Conservation (phyloP, 495 filamentous ascomycete genomes). For the Penicillium lagena region DNA sequence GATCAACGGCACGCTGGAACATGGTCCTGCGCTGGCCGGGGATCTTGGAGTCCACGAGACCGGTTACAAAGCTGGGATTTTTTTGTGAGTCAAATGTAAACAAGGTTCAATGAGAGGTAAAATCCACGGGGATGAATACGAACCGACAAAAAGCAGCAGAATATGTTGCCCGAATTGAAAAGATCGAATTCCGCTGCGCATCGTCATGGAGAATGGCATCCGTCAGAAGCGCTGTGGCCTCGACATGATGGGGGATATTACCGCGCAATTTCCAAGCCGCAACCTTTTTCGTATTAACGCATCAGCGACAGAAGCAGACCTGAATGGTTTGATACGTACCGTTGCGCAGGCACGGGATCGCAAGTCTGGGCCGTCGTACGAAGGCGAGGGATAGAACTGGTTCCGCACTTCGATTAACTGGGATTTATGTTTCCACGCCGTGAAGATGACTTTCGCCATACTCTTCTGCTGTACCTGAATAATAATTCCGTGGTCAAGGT, state of each 20-base stretch:
- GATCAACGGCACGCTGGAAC: slow-evolving; percentile 69
- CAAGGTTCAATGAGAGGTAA: background rate
- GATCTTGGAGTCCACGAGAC: slow-evolving; percentile 71
- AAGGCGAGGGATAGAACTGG: slow-evolving; percentile 54
- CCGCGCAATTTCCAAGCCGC: slow-evolving; percentile 58
- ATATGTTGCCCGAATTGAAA: slow-evolving; percentile 51
- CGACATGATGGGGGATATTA: slow-evolving; percentile 72
- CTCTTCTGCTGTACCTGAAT: background rate
- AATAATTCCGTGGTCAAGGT: background rate
- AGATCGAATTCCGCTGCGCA: slow-evolving; percentile 41
- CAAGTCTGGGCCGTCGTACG: slow-evolving; percentile 29
- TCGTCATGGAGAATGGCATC: slow-evolving; percentile 68
- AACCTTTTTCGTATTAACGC: slow-evolving; percentile 26
- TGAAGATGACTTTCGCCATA: slow-evolving; percentile 74
- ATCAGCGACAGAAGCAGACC: background rate
- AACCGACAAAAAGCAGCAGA: slow-evolving; percentile 56
- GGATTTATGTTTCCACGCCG: slow-evolving; percentile 64
- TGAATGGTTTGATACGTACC: slow-evolving; percentile 25
- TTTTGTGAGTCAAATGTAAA: background rate
- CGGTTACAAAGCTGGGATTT: slow-evolving; percentile 74
- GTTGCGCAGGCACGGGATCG: slow-evolving; percentile 39
- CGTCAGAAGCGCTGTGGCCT: slow-evolving; percentile 71
- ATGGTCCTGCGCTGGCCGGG: slow-evolving; percentile 65
- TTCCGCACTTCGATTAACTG: slow-evolving; percentile 62
- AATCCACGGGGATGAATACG: slow-evolving; percentile 7